Base-by-base conservation (phyloP, 768 basidiomycete species). In the Favolaschia claudopus region DNA sequence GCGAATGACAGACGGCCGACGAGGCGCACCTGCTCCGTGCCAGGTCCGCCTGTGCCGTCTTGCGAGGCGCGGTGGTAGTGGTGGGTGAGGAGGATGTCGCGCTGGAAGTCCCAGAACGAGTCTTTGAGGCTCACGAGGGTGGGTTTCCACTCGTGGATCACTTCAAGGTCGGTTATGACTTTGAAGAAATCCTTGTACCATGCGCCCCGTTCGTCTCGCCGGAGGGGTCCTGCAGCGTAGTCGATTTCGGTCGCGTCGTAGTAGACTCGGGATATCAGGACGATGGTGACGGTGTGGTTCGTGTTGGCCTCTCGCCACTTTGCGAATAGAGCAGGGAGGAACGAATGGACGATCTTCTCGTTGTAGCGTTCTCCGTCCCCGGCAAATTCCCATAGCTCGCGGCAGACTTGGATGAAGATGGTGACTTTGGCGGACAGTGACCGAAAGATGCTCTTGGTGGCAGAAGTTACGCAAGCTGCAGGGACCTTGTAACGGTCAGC, bases 151-250 rank as follows among this genome's bases (percentile, higher is more conserved):
- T 96, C 93, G 56, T 86, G 78, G 39, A 94, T 82, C 43, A 93
- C 86, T 68, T 99, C 95, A 29, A 96, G 79, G 69, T 99, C 96
- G 5, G 93, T 92, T 69, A 96, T 92, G 65, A 99, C 89, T 74
- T 96, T 95, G 84, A 88, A 98, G 67, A 96, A 96, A 70, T 97
- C 97, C 73, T 97, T 96, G 77, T 95, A 95, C 87, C 88, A 93
- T 29, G 76, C 74, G 10, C 88, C 89, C 42, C 88, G 81, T 52
- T 93, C 92, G 66, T 95, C 89, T 48, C 81, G 77, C 14, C 86
- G 82, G 43, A 98, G 77, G 7, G 92, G 92, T 2, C 93, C 93
- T 2, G 91, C 90, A 3, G 93, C 93, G 63, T 91, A 91, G 60
- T 85, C 84, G 43, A 92, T 82, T 72, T 95, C 93, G 6, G 85